Conservation (phyloP, 2,329 filamentous ascomycete species). For the Neurospora sp. region DNA sequence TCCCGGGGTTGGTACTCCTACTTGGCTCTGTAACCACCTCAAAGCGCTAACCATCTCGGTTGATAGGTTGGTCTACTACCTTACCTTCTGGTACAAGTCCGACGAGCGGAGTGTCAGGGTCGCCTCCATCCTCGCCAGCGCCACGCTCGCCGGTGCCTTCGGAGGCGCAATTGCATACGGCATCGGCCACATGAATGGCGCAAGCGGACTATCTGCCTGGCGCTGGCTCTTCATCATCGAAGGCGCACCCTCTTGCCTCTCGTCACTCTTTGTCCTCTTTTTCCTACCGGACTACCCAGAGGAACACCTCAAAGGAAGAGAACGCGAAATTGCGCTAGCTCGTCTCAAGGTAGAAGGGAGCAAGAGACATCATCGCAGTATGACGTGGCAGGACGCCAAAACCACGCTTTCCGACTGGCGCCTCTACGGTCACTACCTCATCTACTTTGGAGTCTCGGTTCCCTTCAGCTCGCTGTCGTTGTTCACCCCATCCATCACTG, state of each 20-base stretch:
- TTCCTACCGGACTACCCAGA: conserved; percentile 59
- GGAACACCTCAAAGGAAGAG: conserved; percentile 26
- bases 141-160: conserved; percentile 62
- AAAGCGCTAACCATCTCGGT: background rate
- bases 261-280: conserved; percentile 49
- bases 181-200: conserved; percentile 61
- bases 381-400: conserved; percentile 60
- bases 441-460: conserved; percentile 40
- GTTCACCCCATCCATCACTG: conserved; percentile 52
- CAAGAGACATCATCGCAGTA: conserved; percentile 49
- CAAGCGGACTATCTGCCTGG: conserved; percentile 56
- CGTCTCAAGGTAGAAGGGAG: conserved; percentile 38
- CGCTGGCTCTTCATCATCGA: conserved; percentile 56
- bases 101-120: conserved; percentile 63
- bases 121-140: conserved; percentile 59
- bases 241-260: conserved; percentile 35
- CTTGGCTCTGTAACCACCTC: background rate
- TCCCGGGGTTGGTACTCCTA: conserved; percentile 44
- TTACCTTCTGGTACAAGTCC: conserved; percentile 67
- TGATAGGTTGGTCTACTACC: conserved; percentile 22
- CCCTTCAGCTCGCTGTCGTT: conserved; percentile 52
- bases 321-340: conserved; percentile 44
- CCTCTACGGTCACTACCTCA: conserved; percentile 57
- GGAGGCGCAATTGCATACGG: conserved; percentile 65
- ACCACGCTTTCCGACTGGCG: conserved; percentile 56